A percentile compares a stretch with the other conserved stretches of the same genome.
These are phyloP conservation scores for Chlorella sp. DNA, from an alignment of 139 green algal genomes.

Conservation along the genomic window DNA sequence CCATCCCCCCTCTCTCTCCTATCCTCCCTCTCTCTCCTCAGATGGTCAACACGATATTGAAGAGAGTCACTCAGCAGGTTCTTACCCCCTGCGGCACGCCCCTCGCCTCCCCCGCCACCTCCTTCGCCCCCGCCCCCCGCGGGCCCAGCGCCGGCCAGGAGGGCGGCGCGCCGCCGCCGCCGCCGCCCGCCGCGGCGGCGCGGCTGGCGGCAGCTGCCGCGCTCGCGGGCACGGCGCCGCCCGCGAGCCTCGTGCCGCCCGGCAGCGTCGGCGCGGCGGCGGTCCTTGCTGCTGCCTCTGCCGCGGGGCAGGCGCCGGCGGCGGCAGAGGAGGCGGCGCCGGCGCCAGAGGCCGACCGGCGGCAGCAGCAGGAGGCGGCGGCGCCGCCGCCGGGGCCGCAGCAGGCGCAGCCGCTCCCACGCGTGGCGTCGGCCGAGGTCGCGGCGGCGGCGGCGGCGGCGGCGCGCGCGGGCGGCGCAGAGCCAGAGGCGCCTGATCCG, in stretches of 20 bases:
- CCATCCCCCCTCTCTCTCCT: no score
- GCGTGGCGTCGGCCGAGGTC: neutral
- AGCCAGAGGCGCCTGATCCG: no score
- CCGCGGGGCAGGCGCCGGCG: no score
- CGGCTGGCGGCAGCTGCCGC: neutral
- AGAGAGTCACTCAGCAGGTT: conserved; percentile 71
- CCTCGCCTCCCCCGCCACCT: conserved; percentile 6
- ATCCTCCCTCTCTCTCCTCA: no score
- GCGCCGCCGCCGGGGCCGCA: neutral
- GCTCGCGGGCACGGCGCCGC: neutral
- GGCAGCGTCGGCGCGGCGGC: neutral
- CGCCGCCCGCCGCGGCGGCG: neutral
- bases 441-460: neutral
- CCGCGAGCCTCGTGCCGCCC: no score
- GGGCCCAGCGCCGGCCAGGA: neutral
- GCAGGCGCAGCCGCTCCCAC: conserved; percentile 6
- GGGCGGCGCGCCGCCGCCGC: neutral
- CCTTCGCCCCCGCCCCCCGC: neutral
- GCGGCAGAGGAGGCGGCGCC: neutral
- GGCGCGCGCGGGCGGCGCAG: no score
- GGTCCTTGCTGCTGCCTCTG: no score
- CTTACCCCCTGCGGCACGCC: conserved; percentile 6
- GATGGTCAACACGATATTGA: conserved; percentile 79
- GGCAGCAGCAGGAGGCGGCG: neutral
- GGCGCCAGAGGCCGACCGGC: neutral